Evolutionary conservation across 495 filamentous ascomycete genomes (phyloP), one percentile per base, ranked within the genome.

Genomic region (Neurospora hispaniola): DNA sequence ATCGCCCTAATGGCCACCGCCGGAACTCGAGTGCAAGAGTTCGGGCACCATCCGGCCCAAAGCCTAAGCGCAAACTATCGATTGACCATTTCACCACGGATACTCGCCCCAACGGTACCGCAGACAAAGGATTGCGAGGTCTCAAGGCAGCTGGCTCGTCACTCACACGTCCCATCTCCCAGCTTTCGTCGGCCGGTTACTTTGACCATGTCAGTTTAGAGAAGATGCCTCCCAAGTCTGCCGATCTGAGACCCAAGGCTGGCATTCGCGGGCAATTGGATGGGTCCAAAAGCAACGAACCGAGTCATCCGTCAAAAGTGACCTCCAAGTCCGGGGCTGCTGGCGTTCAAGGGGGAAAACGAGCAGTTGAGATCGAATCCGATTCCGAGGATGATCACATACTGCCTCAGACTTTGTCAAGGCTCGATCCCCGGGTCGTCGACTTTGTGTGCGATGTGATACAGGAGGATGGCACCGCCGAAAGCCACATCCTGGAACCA

Each of bases 391-490:
- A 84, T 27, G 82, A 82, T 20, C 75, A 73, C 69, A 73, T 82
- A 43, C 78, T 85, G 18, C 85, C 85, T 0, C 83, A 86, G 74
- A 77, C 85, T 3, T 43, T 86, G 5, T 80, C 79, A 4, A 79
- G 74, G 10, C 75, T 88, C 5, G 81, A 83, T 44, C 76, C 84
- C 8, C 84, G 87, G 23, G 75, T 83, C 7, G 83, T 88, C 54
- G 85, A 86, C 42, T 84, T 88, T 71, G 75, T 88, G 41, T 87
- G 86, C 74, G 84, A 88, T 76, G 76, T 87, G 44, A 75, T 87
- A 11, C 85, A 88, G 74, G 80, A 84, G 8, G 85, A 88, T 74
- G 78, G 80, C 44, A 87, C 83, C 39, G 79, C 78, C 20, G 86
- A 88, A 74, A 79, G 78, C 16, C 84, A 86, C 72, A 74, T 83